Evolutionary conservation across 805 yeast species (phyloP), one percentile per base, ranked within the genome.

Genomic region (Komagataella pseudopastoris): DNA sequence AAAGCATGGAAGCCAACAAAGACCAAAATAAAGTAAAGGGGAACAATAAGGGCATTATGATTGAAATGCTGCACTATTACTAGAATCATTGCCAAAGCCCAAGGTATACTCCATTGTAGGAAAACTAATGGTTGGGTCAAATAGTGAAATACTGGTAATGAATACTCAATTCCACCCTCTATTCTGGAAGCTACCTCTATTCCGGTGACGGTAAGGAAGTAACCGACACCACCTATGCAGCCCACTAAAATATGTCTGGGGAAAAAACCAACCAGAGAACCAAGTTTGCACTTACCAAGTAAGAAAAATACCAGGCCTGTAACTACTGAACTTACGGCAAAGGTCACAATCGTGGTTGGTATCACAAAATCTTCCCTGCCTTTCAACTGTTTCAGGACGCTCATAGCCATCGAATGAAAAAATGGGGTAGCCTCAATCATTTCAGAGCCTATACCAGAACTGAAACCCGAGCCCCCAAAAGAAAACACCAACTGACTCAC

Each of bases 351-450:
- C 0, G 96, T 88, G 0, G 99, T 93, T 1, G 96, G 82, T 43
- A 89, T 70, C 4, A 88, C 76, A 10, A 75, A 80, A 8, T 74
- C 76, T 45, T 56, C 50, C 16, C 61, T 51, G 12, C 59, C 63
- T 8, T 67, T 74, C 59, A 87, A 71, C 20, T 74, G 71, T 2
- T 66, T 62, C 63, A 83, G 71, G 49, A 93, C 82, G 12, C 83
- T 71, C 23, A 77, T 71, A 1, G 97, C 97, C 96, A 93, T 90
- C 2, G 95, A 76, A 62, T 93, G 99, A 71, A 91, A 91, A 64
- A 93, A 93, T 1, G 99, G 99, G 1, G 96, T 95, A n/a, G 93
- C 88, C 65, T 93, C 99, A 57, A 93, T 93, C 99, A 93, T 93
- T 68, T 93, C 98, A 3, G 96, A 86, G 1, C 99, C 99, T 47